Conservation (phyloP, 345 rosid species). For the Odontarrhena argentea region DNA sequence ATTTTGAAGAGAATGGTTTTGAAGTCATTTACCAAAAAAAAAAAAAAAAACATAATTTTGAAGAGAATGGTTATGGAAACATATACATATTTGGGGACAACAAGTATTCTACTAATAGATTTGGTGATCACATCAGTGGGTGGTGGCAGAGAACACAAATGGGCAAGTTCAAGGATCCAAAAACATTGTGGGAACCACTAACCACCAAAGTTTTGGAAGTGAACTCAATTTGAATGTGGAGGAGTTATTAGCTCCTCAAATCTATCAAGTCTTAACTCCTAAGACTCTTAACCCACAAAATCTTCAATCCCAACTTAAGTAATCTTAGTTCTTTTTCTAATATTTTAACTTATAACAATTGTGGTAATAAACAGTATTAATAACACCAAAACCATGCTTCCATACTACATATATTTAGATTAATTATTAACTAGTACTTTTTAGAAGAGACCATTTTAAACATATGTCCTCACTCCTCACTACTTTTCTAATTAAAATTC, state of each 20-base stretch:
- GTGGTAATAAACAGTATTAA: neutral
- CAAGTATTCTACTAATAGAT: constrained; percentile 40
- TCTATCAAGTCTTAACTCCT: constrained; percentile 17
- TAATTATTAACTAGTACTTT: neutral
- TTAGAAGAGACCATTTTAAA: neutral
- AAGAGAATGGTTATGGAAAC: constrained; percentile 19
- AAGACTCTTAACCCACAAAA: constrained; percentile 28
- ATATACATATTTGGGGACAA: constrained; percentile 41
- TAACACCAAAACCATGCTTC: constrained; percentile 13
- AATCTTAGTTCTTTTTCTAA: constrained; percentile 5
- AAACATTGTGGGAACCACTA: constrained; percentile 44
- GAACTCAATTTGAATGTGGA: constrained; percentile 33
- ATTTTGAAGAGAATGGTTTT: neutral
- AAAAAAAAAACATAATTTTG: neutral
- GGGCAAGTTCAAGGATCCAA: constrained; percentile 79
- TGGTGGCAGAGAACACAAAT: constrained; percentile 46
- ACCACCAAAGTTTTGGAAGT: constrained; percentile 42
- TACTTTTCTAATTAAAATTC: neutral
- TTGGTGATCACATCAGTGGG: constrained; percentile 46
- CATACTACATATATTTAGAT: neutral
- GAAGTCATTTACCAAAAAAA: constrained; percentile 28
- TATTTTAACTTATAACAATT: constrained; percentile 3
- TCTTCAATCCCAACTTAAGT: constrained; percentile 23
- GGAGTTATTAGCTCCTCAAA: constrained; percentile 33
- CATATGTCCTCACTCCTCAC: neutral